phyloP scores from a whole-genome alignment of 2,329 filamentous ascomycete genomes.

The Ramularia endophylla region DNA sequence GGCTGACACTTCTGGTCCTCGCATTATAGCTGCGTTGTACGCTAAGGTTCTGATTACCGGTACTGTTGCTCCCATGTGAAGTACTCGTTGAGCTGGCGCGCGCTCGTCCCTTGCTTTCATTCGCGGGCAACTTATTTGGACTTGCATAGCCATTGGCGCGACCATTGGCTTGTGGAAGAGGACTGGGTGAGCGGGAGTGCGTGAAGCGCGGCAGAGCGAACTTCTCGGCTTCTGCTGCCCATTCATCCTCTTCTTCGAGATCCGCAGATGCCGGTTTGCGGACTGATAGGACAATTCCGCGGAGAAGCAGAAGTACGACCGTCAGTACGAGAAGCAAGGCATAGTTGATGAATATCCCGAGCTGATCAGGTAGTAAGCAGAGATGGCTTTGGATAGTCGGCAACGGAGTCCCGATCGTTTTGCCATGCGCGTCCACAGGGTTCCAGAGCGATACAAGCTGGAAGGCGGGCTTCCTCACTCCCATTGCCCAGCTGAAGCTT shows the following conservation, averaged over 20 bases:
- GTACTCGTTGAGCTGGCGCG: constrained; percentile 31
- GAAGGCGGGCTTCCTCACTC: constrained; percentile 80
- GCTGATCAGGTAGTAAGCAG: constrained; percentile 83
- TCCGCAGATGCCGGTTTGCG: constrained; percentile 11
- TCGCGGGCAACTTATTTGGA: constrained; percentile 13
- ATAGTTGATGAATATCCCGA: constrained; percentile 79
- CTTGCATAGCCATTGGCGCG: constrained; percentile 21
- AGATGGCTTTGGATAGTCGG: constrained; percentile 79
- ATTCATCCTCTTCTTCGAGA: constrained; percentile 7
- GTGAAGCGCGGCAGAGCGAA: constrained; percentile 6
- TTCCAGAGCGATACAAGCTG: constrained; percentile 89
- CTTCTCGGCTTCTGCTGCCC: constrained; percentile 4
- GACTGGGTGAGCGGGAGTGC: constrained; percentile 2
- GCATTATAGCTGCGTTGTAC: constrained; percentile 28
- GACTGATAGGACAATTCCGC: constrained; percentile 36
- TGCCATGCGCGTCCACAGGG: constrained; percentile 58
- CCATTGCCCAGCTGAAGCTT: constrained; percentile 94
- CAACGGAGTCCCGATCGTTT: constrained; percentile 22
- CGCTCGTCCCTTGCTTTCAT: constrained; percentile 23
- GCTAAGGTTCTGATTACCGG: constrained; percentile 18
- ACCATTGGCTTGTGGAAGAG: constrained; percentile 11
- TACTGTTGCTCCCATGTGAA: constrained; percentile 19
- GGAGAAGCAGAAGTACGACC: constrained; percentile 41
- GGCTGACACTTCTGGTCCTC: constrained; percentile 36
- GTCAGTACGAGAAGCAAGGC: constrained; percentile 55